These are phyloP conservation scores for Xylaria arbuscula DNA, from an alignment of 2,329 filamentous ascomycete genomes.

Conservation along the genomic window DNA sequence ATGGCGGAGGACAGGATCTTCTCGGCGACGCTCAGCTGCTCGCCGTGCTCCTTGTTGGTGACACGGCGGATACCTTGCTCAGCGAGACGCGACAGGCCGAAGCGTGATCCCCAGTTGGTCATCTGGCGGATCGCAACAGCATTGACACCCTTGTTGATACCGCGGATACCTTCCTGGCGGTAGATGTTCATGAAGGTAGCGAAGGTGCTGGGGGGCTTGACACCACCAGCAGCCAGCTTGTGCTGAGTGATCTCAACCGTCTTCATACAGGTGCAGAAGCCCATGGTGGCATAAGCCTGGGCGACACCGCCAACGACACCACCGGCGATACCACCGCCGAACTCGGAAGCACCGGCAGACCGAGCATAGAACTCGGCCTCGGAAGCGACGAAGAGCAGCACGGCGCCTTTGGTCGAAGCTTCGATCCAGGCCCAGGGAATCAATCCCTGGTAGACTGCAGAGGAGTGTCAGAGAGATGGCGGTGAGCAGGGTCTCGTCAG, in stretches of 20 bases:
- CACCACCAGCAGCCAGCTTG: constrained; percentile 86
- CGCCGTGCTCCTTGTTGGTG: constrained; percentile 81
- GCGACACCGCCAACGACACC: constrained; percentile 95
- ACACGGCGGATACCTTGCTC: constrained; percentile 85
- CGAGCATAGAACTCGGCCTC: constrained; percentile 97
- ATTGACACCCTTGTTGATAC: constrained; percentile 99
- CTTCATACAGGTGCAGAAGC: constrained; percentile 99
- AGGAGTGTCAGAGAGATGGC: constrained; percentile 16
- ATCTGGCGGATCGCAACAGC: constrained; percentile 98
- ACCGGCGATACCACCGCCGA: constrained; percentile 87
- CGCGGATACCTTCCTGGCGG: constrained; percentile 89
- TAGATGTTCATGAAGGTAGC: constrained; percentile 98
- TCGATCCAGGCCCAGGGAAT: constrained; percentile 99
- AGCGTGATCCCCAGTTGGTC: constrained; percentile 98
- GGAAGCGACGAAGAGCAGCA: constrained; percentile 98
- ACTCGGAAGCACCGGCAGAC: constrained; percentile 83
- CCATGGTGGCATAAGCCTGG: constrained; percentile 99
- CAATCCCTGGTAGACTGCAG: constrained; percentile 95
- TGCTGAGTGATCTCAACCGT: constrained; percentile 99
- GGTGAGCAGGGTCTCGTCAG: not conserved
- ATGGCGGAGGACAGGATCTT: constrained; percentile 89
- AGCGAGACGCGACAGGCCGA: constrained; percentile 90
- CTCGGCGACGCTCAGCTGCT: constrained; percentile 82
- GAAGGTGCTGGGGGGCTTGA: constrained; percentile 90
- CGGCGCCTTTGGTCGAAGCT: constrained; percentile 98